Evolutionary conservation across 2,329 filamentous ascomycete genomes (phyloP).

Genomic region (Claviceps purpurea): DNA sequence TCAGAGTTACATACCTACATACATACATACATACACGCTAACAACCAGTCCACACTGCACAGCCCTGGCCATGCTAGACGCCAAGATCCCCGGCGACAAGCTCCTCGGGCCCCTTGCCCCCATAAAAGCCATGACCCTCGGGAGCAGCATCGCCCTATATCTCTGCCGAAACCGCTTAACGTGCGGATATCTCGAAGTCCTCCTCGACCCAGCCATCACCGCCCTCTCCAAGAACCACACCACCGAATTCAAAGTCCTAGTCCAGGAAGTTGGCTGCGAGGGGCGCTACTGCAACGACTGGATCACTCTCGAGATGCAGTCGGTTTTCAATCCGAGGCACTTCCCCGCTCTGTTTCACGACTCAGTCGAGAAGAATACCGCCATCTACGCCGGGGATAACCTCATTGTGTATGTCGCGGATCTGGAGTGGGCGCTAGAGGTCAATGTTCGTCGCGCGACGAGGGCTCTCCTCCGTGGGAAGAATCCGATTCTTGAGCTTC

Average conservation of each 20-base stretch:
- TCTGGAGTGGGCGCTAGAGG: slow-evolving; percentile 15
- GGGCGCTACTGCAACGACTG: slow-evolving; percentile 8
- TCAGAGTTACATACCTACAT: too few species aligned
- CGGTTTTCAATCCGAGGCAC: too few species aligned
- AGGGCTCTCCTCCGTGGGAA: too few species aligned
- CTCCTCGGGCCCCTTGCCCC: slow-evolving; percentile 15
- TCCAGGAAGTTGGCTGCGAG: slow-evolving; percentile 7
- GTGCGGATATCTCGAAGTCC: slow-evolving; percentile 13
- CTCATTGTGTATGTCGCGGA: slow-evolving; percentile 12
- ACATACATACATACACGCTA: too few species aligned
- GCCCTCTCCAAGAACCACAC: slow-evolving; percentile 9
- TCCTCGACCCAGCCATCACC: slow-evolving; percentile 15
- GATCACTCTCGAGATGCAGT: slow-evolving; percentile 8
- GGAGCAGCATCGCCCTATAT: slow-evolving; percentile 12
- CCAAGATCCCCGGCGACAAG: slow-evolving; percentile 12
- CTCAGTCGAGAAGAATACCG: slow-evolving; percentile 12
- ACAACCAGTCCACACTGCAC: neutral
- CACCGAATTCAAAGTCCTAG: slow-evolving; percentile 7
- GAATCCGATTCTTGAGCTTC: slow-evolving; percentile 5
- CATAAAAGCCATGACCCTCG: slow-evolving; percentile 14
- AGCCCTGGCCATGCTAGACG: slow-evolving; percentile 12
- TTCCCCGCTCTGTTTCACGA: slow-evolving; percentile 10
- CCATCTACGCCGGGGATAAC: slow-evolving; percentile 11
- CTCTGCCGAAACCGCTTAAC: slow-evolving; percentile 11
- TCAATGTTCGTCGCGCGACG: slow-evolving; percentile 11